These are phyloP conservation scores for Pseudozyma thailandica DNA, from an alignment of 1,284 basidiomycete species.

Conservation along the genomic window DNA sequence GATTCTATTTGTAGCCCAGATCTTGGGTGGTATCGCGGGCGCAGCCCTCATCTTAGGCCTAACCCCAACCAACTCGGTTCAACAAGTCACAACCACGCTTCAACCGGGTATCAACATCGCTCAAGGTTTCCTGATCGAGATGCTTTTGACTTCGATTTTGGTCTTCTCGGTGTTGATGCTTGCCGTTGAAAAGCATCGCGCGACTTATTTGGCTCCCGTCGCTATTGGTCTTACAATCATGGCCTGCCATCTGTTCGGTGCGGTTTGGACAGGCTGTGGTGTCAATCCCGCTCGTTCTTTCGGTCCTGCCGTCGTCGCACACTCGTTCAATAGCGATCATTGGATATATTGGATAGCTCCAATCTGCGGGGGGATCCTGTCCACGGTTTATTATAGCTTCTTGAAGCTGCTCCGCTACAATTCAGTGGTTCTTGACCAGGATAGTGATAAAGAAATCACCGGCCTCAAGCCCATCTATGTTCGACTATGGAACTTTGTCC, in stretches of 20 bases:
- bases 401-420: constrained; percentile 47
- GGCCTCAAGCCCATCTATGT: constrained; percentile 45
- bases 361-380: constrained; percentile 24
- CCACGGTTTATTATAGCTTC: constrained; percentile 27
- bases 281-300: constrained; percentile 81
- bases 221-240: constrained; percentile 73
- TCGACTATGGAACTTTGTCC: constrained; percentile 34
- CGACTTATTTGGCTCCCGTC: constrained; percentile 79
- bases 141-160: constrained; percentile 24
- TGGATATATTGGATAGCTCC: constrained; percentile 60
- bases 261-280: constrained; percentile 70
- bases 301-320: constrained; percentile 74
- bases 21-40: constrained; percentile 49
- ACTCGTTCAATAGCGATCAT: constrained; percentile 33
- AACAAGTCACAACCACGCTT: constrained; percentile 68
- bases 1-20: constrained; percentile 67
- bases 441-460: constrained; percentile 43
- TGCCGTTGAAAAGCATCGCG: constrained; percentile 71
- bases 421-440: constrained; percentile 47
- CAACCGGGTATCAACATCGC: constrained; percentile 41
- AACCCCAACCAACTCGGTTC: constrained; percentile 40
- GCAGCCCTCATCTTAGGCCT: constrained; percentile 37
- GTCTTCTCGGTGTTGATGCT: constrained; percentile 57
- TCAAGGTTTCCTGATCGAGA: constrained; percentile 53
- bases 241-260: constrained; percentile 35